Percentiles rank a stretch among this genome's conserved stretches.
phyloP scores from a whole-genome alignment of 768 basidiomycete genomes.

The Lactarius hengduanensis region DNA sequence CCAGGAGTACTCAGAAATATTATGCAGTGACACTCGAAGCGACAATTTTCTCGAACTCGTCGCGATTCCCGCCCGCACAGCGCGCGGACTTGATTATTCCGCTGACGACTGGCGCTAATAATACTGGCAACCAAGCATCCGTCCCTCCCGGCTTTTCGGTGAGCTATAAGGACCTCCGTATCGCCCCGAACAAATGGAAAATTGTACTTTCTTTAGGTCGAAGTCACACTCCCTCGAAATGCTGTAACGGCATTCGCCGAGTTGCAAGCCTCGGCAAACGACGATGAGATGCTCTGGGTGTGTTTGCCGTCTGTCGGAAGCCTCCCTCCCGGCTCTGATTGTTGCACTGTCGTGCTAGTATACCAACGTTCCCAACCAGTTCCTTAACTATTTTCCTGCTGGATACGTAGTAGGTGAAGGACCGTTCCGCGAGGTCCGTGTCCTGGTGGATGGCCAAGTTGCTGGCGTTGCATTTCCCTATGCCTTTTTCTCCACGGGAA shows the following conservation, averaged over 20 bases:
- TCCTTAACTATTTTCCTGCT: slow-evolving; percentile 44
- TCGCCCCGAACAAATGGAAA: not conserved
- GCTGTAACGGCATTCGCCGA: slow-evolving; percentile 67
- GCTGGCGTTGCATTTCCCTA: slow-evolving; percentile 61
- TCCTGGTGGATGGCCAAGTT: slow-evolving; percentile 55
- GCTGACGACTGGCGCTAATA: slow-evolving; percentile 59
- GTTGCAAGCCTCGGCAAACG: slow-evolving; percentile 65
- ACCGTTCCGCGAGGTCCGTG: slow-evolving; percentile 61
- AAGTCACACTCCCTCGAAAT: slow-evolving; percentile 68
- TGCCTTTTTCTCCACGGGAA: slow-evolving; percentile 19
- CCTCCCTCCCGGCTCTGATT: too few species aligned
- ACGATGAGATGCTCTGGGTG: slow-evolving; percentile 77
- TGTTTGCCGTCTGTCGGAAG: slow-evolving; percentile 20
- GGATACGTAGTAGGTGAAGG: slow-evolving; percentile 38
- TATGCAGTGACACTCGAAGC: slow-evolving; percentile 58
- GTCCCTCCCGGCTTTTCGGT: slow-evolving; percentile 72
- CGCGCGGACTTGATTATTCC: slow-evolving; percentile 50
- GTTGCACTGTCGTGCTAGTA: slow-evolving; percentile 44
- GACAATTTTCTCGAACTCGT: slow-evolving; percentile 63
- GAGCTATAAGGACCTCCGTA: slow-evolving; percentile 20
- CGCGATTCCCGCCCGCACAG: slow-evolving; percentile 55
- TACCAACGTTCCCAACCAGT: slow-evolving; percentile 62
- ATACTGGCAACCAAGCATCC: slow-evolving; percentile 61
- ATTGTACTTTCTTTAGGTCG: slow-evolving; percentile 42
- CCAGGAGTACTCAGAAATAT: not conserved